Evolutionary conservation across 495 filamentous ascomycete genomes (phyloP), one percentile per base, ranked within the genome.

Genomic region (Aspergillus asperescens): DNA sequence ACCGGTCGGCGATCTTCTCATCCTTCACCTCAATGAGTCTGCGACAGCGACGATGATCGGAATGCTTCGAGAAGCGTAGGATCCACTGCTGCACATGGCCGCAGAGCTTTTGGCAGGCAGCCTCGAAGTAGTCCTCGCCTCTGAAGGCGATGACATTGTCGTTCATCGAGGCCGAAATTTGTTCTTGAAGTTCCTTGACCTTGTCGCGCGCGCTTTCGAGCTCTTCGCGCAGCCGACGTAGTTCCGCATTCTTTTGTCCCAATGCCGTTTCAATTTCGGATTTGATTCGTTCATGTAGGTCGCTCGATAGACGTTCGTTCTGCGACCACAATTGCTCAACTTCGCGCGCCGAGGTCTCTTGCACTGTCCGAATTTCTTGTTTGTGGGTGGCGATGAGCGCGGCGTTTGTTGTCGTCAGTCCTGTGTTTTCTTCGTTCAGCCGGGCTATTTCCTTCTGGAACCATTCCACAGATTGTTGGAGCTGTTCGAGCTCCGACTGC

Each of bases 11-110:
- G 44, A 90, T 81, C 70, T 90, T 90, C 58, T 96, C 89, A 62
- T 95, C 87, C 31, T 80, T 78, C 59, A 97, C 75, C 52, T 96
- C 88, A 48, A 78, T 82, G 6, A 90, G 86, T 43, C 85, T 74
- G 55, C 88, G 81, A 68, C 90, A 96, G 40, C 85, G 84, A 59
- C 83, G 81, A 66, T 87, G 88, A 65, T 96, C 89, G 49, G 90
- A 96, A 72, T 92, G 88, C 62, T 95, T 95, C 50, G 90, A 96
- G 75, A 97, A 98, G 62, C 91, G 88, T 54, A 95, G 75, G 27
- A 96, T 88, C 90, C 91, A 98, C 71, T 92, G 87, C 62, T 95
- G 91, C 13, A 96, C 89, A 59, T 95, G 90, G 58, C 88, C 85
- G 64, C 89, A 97, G 13, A 98, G 81, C 63, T 91, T 82, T 62